Evolutionary conservation across 2,329 filamentous ascomycete genomes (phyloP), one percentile per base, ranked within the genome.

Genomic region (Fusarium sp.): DNA sequence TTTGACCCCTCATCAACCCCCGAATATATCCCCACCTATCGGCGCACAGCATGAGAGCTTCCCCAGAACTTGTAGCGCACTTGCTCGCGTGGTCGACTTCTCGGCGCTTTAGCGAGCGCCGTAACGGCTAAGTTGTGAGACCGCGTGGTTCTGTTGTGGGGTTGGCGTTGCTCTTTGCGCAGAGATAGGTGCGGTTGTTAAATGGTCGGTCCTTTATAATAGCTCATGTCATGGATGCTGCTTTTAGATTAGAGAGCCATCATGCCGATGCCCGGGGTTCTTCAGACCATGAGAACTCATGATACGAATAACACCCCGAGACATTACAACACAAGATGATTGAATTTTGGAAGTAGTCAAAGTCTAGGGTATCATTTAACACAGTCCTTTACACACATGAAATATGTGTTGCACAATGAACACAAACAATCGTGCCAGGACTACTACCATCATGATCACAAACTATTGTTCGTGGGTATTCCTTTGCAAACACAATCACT

Each of bases 1-100:
- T 18, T 46, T 33, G 35, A 63, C 69, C 69, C 69, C 56, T 70
- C 69, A 59, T 53, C n/a, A 12, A 54, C 48, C 60, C 62, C 66
- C 72, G 71, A 69, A 58, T 67, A 75, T 73, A 73, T 71, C 73
- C 64, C 73, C 73, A 75, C 73, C 73, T 75, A 75, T 74, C 73
- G 73, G 73, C 64, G 64, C 41, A 50, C 62, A 56, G 52, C 23
- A 63, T 62, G 68, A 45, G 64, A 68, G 54, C 57, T 73, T 69
- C 52, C 59, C 53, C 54, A 59, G 70, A 54, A 52, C 61, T 45
- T 35, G 50, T 44, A 58, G 49, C 20, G 64, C 62, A 65, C 32
- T 63, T 63, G 69, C 62, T 67, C 56, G 46, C 46, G 61, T 49
- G 66, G 67, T 23, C 49, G 17, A 33, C 40, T 59, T 15, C 48